A percentile compares a stretch with the other conserved stretches of the same genome.
Conservation (phyloP, 169 alveolate genomes). For the Cryptosporidium ubiquitum region DNA sequence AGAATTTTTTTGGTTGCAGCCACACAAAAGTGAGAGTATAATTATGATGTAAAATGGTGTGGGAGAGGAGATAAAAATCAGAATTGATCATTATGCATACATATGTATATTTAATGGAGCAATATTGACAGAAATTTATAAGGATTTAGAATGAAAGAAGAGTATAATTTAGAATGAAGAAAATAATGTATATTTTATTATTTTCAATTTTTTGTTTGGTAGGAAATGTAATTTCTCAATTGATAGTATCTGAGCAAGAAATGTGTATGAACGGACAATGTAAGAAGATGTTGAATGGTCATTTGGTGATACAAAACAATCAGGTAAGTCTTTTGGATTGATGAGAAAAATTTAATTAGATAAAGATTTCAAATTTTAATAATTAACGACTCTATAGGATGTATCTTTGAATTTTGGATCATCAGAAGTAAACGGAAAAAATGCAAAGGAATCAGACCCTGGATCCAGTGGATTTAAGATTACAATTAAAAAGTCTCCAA, state of each 20-base stretch:
- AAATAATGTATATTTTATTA: not conserved
- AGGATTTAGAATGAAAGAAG: not conserved
- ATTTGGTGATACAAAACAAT: constrained; percentile 55
- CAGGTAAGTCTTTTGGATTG: constrained; percentile 50
- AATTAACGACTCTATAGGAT: constrained; percentile 6
- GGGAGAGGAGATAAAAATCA: not conserved
- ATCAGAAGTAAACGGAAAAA: constrained; percentile 33
- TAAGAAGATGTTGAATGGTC: constrained; percentile 58
- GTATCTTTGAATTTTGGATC: constrained; percentile 56
- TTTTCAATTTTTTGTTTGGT: not conserved
- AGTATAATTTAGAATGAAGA: not conserved
- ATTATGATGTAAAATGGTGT: constrained; percentile 1
- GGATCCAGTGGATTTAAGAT: constrained; percentile 67
- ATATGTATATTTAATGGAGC: not conserved
- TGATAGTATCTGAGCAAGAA: constrained; percentile 66
- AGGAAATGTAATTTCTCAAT: constrained; percentile 9
- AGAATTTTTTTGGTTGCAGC: not conserved
- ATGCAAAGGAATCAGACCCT: constrained; percentile 67
- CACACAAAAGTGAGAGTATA: not conserved
- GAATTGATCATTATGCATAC: not conserved
- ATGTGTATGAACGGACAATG: constrained; percentile 72
- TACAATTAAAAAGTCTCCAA: constrained; percentile 64
- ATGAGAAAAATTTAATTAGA: not conserved
- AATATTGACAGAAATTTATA: not conserved
- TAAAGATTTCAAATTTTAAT: not conserved